These are phyloP conservation scores for Desmodesmus armatus DNA, from an alignment of 139 green algal genomes.

Conservation along the genomic window DNA sequence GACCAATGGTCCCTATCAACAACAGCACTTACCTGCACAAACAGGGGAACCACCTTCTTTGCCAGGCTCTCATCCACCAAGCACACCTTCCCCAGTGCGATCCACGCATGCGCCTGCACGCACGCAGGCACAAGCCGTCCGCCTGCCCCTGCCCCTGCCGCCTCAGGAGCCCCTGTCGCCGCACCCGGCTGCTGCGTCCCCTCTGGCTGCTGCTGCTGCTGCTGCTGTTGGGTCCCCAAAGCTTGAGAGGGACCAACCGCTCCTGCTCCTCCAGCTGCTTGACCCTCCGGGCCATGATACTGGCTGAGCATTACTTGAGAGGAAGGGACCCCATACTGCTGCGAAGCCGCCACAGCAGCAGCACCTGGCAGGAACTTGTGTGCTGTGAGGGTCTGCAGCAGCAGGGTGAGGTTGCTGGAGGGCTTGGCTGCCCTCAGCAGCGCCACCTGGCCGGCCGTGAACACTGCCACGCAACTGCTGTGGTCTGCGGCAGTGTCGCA, in stretches of 20 bases:
- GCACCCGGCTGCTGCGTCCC: neutral
- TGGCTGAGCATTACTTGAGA: conserved; percentile 22
- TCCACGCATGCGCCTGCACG: conserved; percentile 76
- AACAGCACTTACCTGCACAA: conserved; percentile 74
- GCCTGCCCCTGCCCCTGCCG: neutral
- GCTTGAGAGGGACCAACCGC: neutral
- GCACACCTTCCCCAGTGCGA: conserved; percentile 85
- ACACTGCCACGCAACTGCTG: conserved; percentile 60
- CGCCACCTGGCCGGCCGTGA: conserved; percentile 75
- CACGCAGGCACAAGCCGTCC: neutral
- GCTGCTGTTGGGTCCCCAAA: neutral
- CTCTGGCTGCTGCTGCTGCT: neutral
- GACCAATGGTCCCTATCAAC: too few relatives aligned
- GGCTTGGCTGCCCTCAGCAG: conserved; percentile 53
- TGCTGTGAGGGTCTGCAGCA: conserved; percentile 78
- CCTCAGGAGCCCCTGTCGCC: neutral
- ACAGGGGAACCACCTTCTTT: conserved; percentile 81
- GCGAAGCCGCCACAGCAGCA: too few relatives aligned
- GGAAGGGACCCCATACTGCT: too few relatives aligned
- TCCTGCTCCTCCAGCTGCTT: neutral
- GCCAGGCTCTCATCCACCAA: conserved; percentile 81
- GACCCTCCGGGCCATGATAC: neutral
- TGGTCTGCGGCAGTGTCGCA: neutral
- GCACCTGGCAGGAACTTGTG: conserved; percentile 37
- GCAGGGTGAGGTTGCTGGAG: conserved; percentile 57